These are phyloP conservation scores for Alternaria postmessia DNA, from an alignment of 2,329 filamentous ascomycete species.

Conservation along the genomic window DNA sequence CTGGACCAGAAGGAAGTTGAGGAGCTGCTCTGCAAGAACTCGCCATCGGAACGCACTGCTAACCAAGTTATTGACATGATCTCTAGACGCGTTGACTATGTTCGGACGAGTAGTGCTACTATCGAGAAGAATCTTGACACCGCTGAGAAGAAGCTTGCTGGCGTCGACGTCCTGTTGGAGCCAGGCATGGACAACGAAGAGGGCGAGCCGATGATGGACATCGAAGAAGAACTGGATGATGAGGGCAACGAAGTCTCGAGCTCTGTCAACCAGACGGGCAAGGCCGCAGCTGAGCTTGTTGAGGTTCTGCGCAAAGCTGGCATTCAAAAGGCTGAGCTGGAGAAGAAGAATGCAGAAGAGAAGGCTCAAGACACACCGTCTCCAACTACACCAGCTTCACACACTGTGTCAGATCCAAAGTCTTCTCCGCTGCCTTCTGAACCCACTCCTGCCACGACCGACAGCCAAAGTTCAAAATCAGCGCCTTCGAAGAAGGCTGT, in stretches of 20 bases:
- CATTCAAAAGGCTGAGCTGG: constrained; percentile 52
- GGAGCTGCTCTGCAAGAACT: constrained; percentile 60
- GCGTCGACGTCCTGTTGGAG: constrained; percentile 62
- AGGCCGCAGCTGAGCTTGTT: constrained; percentile 71
- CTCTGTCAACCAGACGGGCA: constrained; percentile 64
- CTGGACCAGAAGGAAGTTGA: constrained; percentile 68
- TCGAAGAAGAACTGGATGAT: constrained; percentile 90
- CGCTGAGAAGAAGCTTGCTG: constrained; percentile 74
- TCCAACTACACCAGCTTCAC: not conserved
- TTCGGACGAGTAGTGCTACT: constrained; percentile 78
- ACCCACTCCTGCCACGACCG: not conserved
- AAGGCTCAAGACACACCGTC: not conserved
- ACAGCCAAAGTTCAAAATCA: not conserved
- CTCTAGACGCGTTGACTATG: constrained; percentile 84
- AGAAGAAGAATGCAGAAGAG: constrained; percentile 20
- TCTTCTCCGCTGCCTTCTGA: not conserved
- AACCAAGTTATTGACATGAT: constrained; percentile 74
- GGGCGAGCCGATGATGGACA: constrained; percentile 83
- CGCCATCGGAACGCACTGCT: constrained; percentile 58
- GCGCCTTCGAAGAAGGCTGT: constrained; percentile 63
- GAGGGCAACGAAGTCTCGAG: constrained; percentile 80
- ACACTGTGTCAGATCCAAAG: not conserved
- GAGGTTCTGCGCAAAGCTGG: constrained; percentile 82
- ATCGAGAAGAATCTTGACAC: constrained; percentile 75
- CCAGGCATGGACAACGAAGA: constrained; percentile 71